Conservation (phyloP, 768 basidiomycete genomes). For the Hortiboletus campestris region DNA sequence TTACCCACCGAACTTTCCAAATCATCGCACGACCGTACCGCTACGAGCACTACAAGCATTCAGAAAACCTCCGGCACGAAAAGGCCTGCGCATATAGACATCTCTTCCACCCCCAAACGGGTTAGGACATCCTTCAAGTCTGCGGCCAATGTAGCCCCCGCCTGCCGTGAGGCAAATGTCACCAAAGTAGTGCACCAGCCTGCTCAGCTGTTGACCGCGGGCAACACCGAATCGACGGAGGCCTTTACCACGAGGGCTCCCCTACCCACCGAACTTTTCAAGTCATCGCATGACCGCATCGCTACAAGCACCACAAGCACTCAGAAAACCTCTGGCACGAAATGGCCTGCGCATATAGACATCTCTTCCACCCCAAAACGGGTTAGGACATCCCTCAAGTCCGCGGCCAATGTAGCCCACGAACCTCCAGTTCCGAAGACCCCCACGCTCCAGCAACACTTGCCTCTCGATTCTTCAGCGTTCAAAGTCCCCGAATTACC, state of each 20-base stretch:
- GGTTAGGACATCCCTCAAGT: conserved; percentile 1
- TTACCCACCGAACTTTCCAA: not conserved
- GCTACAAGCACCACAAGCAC: not conserved
- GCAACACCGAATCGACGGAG: not conserved
- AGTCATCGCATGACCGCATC: not conserved
- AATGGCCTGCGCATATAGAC: conserved; percentile 23
- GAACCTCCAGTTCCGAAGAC: not conserved
- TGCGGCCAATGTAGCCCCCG: not conserved
- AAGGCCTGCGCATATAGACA: conserved; percentile 21
- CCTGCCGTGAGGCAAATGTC: too few species aligned
- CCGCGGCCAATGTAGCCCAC: not conserved
- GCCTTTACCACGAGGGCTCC: not conserved
- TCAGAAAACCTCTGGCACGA: conserved; percentile 3
- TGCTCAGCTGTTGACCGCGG: not conserved
- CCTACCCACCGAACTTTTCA: not conserved
- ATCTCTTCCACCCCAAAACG: conserved; percentile 14
- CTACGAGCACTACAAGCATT: not conserved
- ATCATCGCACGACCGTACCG: not conserved
- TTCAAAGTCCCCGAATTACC: conserved; percentile 9
- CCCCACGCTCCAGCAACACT: not conserved
- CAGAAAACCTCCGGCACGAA: conserved; percentile 9
- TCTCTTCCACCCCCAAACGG: conserved; percentile 14
- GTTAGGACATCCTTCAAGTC: conserved; percentile 1
- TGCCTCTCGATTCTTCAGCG: not conserved
- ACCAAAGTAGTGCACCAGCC: not conserved